phyloP scores from a whole-genome alignment of 2,329 filamentous ascomycete genomes.

The Setomelanomma holmii region DNA sequence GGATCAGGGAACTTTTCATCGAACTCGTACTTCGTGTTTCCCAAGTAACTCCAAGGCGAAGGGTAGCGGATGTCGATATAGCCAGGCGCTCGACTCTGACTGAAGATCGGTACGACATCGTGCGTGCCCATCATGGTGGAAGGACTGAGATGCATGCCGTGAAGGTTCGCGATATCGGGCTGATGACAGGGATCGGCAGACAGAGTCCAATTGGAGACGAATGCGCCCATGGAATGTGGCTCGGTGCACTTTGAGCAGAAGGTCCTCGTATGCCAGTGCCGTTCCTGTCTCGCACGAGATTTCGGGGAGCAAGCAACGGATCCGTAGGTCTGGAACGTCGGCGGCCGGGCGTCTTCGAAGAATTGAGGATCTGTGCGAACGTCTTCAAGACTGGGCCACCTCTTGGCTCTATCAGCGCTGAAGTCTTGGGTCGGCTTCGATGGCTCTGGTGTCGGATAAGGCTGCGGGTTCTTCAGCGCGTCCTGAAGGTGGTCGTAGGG shows the following conservation, averaged over 20 bases:
- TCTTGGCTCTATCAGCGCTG: conserved; percentile 46
- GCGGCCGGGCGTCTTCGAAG: conserved; percentile 45
- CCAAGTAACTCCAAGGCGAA: conserved; percentile 66
- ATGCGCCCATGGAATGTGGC: conserved; percentile 71
- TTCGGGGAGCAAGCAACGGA: conserved; percentile 66
- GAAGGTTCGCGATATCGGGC: conserved; percentile 75
- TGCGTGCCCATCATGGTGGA: conserved; percentile 68
- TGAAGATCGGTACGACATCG: conserved; percentile 76
- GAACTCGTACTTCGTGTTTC: conserved; percentile 62
- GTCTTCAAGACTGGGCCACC: conserved; percentile 44
- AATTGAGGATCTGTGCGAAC: conserved; percentile 35
- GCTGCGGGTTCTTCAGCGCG: conserved; percentile 32
- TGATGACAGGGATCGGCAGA: conserved; percentile 76
- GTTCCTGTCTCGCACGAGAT: conserved; percentile 65
- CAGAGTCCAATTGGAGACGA: conserved; percentile 69
- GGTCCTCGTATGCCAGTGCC: conserved; percentile 68
- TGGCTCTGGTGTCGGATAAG: conserved; percentile 29
- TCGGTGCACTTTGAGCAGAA: conserved; percentile 70
- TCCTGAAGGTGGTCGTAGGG: conserved; percentile 50
- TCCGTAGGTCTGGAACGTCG: conserved; percentile 52
- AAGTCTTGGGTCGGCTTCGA: conserved; percentile 41
- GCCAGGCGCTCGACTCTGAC: conserved; percentile 72
- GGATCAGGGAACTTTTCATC: conserved; percentile 60
- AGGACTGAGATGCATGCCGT: conserved; percentile 74
- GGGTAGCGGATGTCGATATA: conserved; percentile 83